Base-by-base conservation (phyloP, 768 basidiomycete genomes). In the Austroboletus eburneus region DNA sequence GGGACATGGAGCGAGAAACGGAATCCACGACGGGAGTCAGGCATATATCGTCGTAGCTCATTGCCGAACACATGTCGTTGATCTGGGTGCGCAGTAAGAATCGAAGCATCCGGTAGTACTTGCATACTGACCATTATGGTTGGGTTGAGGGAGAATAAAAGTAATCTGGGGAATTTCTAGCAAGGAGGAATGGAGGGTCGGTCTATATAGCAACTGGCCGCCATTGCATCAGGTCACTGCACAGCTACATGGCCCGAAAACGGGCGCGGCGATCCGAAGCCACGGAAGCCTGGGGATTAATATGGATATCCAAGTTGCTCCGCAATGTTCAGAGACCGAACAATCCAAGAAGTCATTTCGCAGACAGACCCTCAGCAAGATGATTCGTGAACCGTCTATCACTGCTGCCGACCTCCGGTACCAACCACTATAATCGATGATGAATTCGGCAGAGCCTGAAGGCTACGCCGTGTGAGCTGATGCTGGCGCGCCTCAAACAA, bases 121-220 rank as follows among this genome's bases (percentile, higher is more conserved):
- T 12, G 7, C 24, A 5, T 32, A 52, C 58, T 43, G 8, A 59
- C 58, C 39, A 55, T 27, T 5, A 5, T 27, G 6, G 25, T 10
- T 10, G 25, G 6, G 5, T 30, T 30, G 25, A 13, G 10, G 20
- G 30, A 23, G 37, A 36, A 34, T 10, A 32, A 17, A 22, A 13
- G 18, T 14, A 12, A 17, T 29, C 5, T 5, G 6, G 41, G 29
- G 21, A 8, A 7, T 21, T 14, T 6, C 22, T n/a, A n/a, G n/a
- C n/a, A n/a, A n/a, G n/a, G n/a, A n/a, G 20, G 27, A 43, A 24
- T 27, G 41, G 10, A 10, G 25, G 25, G 25, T 47, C 55, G 43
- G 43, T 25, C 27, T 61, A 61, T 61, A 61, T 59, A 61, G 33
- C 36, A 12, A 27, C 24, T 17, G 14, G 43, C 42, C 8, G 45